Percentiles rank a stretch among this genome's conserved stretches.
These are phyloP conservation scores for Diaporthe vaccinii DNA, from an alignment of 2,329 filamentous ascomycete genomes.

Conservation along the genomic window DNA sequence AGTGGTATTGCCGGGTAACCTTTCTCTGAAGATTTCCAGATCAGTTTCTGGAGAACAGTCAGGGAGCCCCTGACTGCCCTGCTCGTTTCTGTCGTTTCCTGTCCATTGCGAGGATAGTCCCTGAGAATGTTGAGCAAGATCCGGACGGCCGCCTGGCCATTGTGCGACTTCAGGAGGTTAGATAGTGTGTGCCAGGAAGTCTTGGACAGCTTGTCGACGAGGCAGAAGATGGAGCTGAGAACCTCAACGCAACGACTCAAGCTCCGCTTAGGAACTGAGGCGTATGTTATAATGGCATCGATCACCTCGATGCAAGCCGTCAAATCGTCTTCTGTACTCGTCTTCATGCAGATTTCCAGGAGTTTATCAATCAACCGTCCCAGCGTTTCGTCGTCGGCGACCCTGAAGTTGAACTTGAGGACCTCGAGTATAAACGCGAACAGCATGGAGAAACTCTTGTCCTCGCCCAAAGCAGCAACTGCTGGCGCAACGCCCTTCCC, in stretches of 20 bases:
- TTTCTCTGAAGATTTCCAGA: slow-evolving; percentile 71
- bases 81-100: slow-evolving; percentile 64
- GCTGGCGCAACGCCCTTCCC: slow-evolving; percentile 48
- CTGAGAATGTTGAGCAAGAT: slow-evolving; percentile 74
- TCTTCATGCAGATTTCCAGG: slow-evolving; percentile 77
- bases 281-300: slow-evolving; percentile 79
- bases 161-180: slow-evolving; percentile 80
- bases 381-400: slow-evolving; percentile 73
- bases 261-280: slow-evolving; percentile 73
- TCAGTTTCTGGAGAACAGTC: slow-evolving; percentile 72
- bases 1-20: slow-evolving; percentile 73
- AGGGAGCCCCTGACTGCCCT: slow-evolving; percentile 74
- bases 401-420: slow-evolving; percentile 82
- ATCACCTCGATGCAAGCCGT: slow-evolving; percentile 76
- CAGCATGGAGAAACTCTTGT: slow-evolving; percentile 73
- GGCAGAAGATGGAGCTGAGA: slow-evolving; percentile 78
- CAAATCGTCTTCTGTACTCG: slow-evolving; percentile 74
- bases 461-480: slow-evolving; percentile 61
- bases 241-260: slow-evolving; percentile 77
- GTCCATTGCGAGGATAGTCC: slow-evolving; percentile 59
- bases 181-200: slow-evolving; percentile 78
- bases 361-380: slow-evolving; percentile 72
- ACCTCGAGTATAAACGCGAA: slow-evolving; percentile 77
- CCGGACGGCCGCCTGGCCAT: slow-evolving; percentile 77
- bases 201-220: slow-evolving; percentile 72